Conservation (phyloP, 2,329 filamentous ascomycete species). For the Fusarium nisikadoi region DNA sequence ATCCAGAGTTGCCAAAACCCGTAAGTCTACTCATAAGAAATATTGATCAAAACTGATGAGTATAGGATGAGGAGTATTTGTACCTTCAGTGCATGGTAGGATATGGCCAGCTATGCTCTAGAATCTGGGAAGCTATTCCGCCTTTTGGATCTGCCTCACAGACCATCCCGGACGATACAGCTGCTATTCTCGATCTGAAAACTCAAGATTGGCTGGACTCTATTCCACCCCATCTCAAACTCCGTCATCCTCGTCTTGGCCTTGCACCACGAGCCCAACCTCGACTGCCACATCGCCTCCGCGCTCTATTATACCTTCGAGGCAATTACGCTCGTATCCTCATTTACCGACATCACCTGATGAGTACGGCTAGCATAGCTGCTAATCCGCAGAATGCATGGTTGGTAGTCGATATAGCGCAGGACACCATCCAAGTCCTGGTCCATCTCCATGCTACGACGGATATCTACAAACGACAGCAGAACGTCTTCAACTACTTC, state of each 20-base stretch:
- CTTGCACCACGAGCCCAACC: constrained; percentile 47
- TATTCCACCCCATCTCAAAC: constrained; percentile 54
- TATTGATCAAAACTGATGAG: background rate
- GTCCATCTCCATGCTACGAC: constrained; percentile 44
- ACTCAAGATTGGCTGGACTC: constrained; percentile 59
- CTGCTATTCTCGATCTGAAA: constrained; percentile 53
- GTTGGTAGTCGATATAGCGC: constrained; percentile 51
- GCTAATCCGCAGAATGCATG: constrained; percentile 50
- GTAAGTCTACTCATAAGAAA: constrained; percentile 25
- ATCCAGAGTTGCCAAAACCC: constrained; percentile 58
- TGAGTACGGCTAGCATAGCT: constrained; percentile 51
- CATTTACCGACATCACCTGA: constrained; percentile 56
- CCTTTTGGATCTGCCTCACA: constrained; percentile 50
- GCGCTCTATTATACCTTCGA: constrained; percentile 56
- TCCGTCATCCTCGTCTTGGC: constrained; percentile 52
- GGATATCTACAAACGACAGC: constrained; percentile 45
- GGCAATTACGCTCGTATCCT: constrained; percentile 58
- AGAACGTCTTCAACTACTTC: constrained; percentile 46
- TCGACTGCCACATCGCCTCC: constrained; percentile 53
- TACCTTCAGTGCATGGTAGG: constrained; percentile 61
- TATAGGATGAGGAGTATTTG: constrained; percentile 46
- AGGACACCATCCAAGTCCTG: constrained; percentile 44
- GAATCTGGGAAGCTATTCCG: constrained; percentile 58
- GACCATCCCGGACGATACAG: constrained; percentile 52
- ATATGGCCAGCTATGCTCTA: constrained; percentile 58